Evolutionary conservation across 495 filamentous ascomycete species (phyloP).

Genomic region (Hypoxylon lienhwacheense): DNA sequence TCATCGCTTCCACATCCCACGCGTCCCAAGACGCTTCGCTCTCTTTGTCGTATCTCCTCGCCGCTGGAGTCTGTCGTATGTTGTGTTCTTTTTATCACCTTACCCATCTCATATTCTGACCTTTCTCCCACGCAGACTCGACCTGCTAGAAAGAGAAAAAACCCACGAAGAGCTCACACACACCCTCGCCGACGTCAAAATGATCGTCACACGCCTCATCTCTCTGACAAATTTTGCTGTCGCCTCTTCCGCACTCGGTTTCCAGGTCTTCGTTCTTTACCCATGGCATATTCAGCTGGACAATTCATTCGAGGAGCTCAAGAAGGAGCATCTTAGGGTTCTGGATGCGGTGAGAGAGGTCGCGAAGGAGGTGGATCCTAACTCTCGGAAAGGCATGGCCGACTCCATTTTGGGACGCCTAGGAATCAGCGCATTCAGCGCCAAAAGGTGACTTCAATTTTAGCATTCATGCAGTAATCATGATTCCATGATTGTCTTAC

Average conservation of each 20-base stretch:
- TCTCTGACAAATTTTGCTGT: constrained; percentile 65
- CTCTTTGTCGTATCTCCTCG: constrained; percentile 25
- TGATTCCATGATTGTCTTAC: constrained; percentile 21
- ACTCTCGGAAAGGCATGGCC: constrained; percentile 32
- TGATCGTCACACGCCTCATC: constrained; percentile 53
- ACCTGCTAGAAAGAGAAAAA: constrained; percentile 12
- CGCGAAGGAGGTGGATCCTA: constrained; percentile 36
- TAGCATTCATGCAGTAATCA: constrained; percentile 35
- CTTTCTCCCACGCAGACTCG: constrained; percentile 10
- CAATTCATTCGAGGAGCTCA: constrained; percentile 59
- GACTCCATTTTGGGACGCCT: constrained; percentile 34
- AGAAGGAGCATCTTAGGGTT: constrained; percentile 53
- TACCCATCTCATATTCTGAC: constrained; percentile 14
- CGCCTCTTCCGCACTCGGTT: constrained; percentile 60
- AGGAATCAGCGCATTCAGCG: constrained; percentile 30
- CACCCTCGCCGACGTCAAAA: constrained; percentile 22
- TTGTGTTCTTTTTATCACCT: not conserved
- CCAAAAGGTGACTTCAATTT: constrained; percentile 37
- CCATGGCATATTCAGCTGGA: constrained; percentile 68
- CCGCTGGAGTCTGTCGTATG: constrained; percentile 21
- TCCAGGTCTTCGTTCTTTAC: constrained; percentile 67
- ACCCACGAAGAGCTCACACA: not conserved
- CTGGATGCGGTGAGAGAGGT: constrained; percentile 40
- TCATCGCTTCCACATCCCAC: constrained; percentile 20
- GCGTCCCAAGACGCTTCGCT: constrained; percentile 19